Conservation (phyloP, 2,329 filamentous ascomycete species). For the Pseudogymnoascus sp. region DNA sequence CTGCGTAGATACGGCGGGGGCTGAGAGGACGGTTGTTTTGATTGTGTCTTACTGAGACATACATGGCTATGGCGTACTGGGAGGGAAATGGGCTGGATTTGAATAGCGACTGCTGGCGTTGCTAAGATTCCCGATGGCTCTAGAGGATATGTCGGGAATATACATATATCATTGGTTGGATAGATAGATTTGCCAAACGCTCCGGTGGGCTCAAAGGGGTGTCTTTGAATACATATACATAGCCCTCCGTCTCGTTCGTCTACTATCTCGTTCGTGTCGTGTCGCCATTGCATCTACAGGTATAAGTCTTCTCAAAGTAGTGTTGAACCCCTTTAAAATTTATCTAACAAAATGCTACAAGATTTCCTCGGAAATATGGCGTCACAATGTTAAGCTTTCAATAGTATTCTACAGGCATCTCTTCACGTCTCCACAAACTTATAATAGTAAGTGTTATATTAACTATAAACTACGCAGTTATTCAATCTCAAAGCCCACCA, state of each 20-base stretch:
- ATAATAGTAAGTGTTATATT: conserved; percentile 1
- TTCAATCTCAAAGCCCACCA: neutral
- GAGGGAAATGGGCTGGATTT: conserved; percentile 1
- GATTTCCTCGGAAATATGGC: neutral
- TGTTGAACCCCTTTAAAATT: neutral
- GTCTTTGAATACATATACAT: neutral
- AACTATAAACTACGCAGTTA: conserved; percentile 3
- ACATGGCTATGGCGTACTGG: neutral
- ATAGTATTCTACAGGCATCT: neutral
- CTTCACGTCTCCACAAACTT: neutral
- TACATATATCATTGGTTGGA: neutral
- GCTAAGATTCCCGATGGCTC: conserved; percentile 6
- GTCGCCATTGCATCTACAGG: too few species aligned
- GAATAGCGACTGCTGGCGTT: neutral
- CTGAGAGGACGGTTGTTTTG: neutral
- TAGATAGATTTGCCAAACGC: conserved; percentile 1
- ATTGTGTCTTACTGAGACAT: neutral
- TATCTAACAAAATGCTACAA: neutral
- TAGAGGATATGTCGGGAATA: neutral
- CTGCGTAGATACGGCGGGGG: neutral
- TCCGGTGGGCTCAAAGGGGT: neutral
- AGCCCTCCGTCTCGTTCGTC: neutral
- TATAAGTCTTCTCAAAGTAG: neutral
- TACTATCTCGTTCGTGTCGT: neutral
- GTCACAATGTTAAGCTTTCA: neutral